A percentile compares a stretch with the other conserved stretches of the same genome.
Conservation (phyloP, 2,329 filamentous ascomycete species). For the Madurella fahalii region DNA sequence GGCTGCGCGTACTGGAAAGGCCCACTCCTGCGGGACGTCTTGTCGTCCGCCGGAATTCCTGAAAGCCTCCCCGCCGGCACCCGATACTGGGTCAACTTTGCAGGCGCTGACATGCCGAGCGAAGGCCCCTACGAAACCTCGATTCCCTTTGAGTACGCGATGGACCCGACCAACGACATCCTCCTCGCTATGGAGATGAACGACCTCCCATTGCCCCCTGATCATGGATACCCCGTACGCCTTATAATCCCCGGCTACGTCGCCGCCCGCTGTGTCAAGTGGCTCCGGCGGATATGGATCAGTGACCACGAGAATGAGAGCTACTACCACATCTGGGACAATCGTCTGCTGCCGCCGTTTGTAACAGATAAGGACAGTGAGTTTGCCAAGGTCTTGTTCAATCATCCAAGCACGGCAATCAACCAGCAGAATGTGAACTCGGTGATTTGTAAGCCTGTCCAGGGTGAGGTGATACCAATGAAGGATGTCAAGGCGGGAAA, state of each 20-base stretch:
- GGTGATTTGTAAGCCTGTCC: slow-evolving; percentile 42
- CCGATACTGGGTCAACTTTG: slow-evolving; percentile 45
- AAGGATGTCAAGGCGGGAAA: slow-evolving; percentile 34
- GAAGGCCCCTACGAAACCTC: slow-evolving; percentile 46
- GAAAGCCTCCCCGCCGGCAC: slow-evolving; percentile 14
- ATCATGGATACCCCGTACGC: slow-evolving; percentile 44
- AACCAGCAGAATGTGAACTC: slow-evolving; percentile 49
- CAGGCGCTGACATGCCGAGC: slow-evolving; percentile 44
- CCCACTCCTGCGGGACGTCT: slow-evolving; percentile 41
- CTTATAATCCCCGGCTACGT: slow-evolving; percentile 41
- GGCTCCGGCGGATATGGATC: slow-evolving; percentile 41
- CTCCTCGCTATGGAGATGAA: slow-evolving; percentile 48
- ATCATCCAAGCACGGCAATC: slow-evolving; percentile 45
- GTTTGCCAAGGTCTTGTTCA: slow-evolving; percentile 43
- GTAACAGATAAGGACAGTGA: slow-evolving; percentile 46
- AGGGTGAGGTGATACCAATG: slow-evolving; percentile 42
- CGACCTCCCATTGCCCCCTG: slow-evolving; percentile 37
- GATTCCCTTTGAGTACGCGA: slow-evolving; percentile 45
- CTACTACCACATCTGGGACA: slow-evolving; percentile 49
- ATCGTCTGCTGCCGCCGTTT: slow-evolving; percentile 47
- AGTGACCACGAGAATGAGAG: slow-evolving; percentile 41
- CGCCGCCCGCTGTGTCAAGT: slow-evolving; percentile 44
- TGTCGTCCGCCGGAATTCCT: slow-evolving; percentile 38
- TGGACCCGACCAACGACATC: slow-evolving; percentile 45
- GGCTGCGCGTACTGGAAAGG: slow-evolving; percentile 51